Percentiles rank a stretch among this genome's conserved stretches.
These are phyloP conservation scores for Sporothrix humicola DNA, from an alignment of 2,329 filamentous ascomycete species.

Conservation along the genomic window DNA sequence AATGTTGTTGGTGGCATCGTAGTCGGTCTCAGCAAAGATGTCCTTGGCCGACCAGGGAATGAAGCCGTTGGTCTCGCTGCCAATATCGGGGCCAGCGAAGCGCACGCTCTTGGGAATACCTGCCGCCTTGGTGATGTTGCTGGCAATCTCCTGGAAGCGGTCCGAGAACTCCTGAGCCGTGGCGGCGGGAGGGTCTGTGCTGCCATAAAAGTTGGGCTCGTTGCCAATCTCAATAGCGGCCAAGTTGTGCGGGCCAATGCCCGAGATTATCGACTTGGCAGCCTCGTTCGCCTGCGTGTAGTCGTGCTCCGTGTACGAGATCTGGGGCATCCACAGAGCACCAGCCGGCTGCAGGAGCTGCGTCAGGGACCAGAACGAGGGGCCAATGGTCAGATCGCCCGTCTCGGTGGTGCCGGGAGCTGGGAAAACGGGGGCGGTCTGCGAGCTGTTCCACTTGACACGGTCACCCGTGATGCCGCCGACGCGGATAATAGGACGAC, in stretches of 20 bases:
- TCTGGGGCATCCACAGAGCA: slow-evolving; percentile 11
- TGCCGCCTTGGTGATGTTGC: slow-evolving; percentile 21
- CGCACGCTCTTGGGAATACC: background rate
- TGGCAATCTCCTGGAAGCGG: slow-evolving; percentile 18
- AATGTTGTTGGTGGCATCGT: slow-evolving; percentile 8
- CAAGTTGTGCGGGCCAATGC: slow-evolving; percentile 15
- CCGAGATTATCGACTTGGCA: slow-evolving; percentile 20
- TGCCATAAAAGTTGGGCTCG: slow-evolving; percentile 21
- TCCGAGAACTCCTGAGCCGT: slow-evolving; percentile 14
- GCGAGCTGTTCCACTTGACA: slow-evolving; percentile 4
- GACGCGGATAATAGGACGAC: slow-evolving; percentile 10
- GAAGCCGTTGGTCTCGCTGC: slow-evolving; percentile 15
- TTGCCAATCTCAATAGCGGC: slow-evolving; percentile 29
- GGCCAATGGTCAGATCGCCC: slow-evolving; percentile 13
- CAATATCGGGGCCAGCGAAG: slow-evolving; percentile 15
- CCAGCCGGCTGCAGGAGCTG: slow-evolving; percentile 6
- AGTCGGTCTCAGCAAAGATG: background rate
- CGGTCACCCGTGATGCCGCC: slow-evolving; percentile 21
- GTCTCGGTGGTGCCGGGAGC: slow-evolving; percentile 2
- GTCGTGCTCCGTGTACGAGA: slow-evolving; percentile 7
- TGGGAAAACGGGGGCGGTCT: background rate
- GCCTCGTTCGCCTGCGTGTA: slow-evolving; percentile 3
- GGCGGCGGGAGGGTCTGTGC: background rate
- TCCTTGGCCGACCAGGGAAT: background rate
- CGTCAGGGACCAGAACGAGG: background rate